A percentile compares a stretch with the other conserved stretches of the same genome.
Evolutionary conservation across 495 filamentous ascomycete genomes (phyloP).

Genomic region (Rhypophila decipiens): DNA sequence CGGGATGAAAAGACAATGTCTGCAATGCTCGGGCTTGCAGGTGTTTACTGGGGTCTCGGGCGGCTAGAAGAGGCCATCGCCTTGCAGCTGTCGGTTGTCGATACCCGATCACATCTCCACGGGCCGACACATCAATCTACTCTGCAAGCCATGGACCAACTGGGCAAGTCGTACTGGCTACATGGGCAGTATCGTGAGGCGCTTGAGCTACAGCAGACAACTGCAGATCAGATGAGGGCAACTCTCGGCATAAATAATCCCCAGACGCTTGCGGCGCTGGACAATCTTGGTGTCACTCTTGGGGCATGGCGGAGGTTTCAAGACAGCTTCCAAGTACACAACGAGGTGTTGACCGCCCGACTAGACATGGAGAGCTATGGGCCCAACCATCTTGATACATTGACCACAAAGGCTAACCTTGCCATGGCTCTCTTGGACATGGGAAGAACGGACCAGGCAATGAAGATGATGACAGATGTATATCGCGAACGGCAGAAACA

Average conservation of each 20-base stretch:
- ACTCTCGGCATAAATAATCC: conserved; percentile 1
- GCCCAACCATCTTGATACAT: neutral
- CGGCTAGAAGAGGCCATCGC: conserved; percentile 3
- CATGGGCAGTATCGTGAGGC: conserved; percentile 6
- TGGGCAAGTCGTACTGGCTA: conserved; percentile 3
- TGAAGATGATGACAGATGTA: conserved; percentile 2
- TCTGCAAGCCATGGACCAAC: conserved; percentile 5
- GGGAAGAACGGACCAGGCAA: neutral
- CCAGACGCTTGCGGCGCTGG: conserved; percentile 2
- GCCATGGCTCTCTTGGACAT: conserved; percentile 5
- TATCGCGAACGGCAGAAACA: neutral
- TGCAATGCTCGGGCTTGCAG: conserved; percentile 4
- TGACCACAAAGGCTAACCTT: conserved; percentile 2
- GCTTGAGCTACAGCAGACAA: conserved; percentile 2
- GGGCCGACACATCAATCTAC: neutral
- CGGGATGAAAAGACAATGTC: conserved; percentile 1
- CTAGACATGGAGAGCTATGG: neutral
- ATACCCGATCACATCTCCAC: neutral
- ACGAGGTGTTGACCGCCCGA: neutral
- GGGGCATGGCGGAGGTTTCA: conserved; percentile 1
- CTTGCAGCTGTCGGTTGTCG: conserved; percentile 1
- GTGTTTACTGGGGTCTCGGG: conserved; percentile 6
- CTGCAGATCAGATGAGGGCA: neutral
- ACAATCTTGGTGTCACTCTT: conserved; percentile 5
- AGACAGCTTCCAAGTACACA: conserved; percentile 4